Evolutionary conservation across 2,329 filamentous ascomycete species (phyloP).

Genomic region (Metarhizium sp.): DNA sequence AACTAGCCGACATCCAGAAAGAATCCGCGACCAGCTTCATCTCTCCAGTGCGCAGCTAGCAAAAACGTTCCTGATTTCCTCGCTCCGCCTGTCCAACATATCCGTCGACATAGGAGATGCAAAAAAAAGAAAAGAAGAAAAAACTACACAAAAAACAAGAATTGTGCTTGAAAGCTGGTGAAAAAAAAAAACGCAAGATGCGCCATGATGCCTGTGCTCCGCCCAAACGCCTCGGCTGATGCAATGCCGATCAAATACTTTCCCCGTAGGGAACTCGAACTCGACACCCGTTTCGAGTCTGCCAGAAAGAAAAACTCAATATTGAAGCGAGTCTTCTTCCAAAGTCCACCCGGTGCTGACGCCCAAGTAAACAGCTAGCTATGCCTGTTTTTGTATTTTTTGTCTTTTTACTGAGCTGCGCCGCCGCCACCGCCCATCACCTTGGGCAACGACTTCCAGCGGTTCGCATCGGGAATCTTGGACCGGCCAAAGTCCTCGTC

Average conservation of each 20-base stretch:
- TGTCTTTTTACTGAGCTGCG: constrained; percentile 11
- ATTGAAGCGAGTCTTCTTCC: background rate
- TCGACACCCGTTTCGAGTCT: background rate
- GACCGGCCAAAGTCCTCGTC: constrained; percentile 85
- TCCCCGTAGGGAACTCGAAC: background rate
- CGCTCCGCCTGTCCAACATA: background rate
- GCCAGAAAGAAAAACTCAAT: background rate
- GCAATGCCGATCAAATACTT: constrained; percentile 5
- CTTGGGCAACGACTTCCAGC: constrained; percentile 44
- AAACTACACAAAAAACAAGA: background rate
- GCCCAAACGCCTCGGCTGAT: constrained; percentile 12
- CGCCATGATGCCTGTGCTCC: constrained; percentile 3
- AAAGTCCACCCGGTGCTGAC: no score
- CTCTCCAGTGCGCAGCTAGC: background rate
- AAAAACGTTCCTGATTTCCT: background rate
- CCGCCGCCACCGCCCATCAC: constrained; percentile 33
- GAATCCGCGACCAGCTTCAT: background rate
- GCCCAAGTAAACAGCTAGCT: constrained; percentile 6
- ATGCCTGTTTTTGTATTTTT: background rate
- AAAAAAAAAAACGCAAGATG: background rate
- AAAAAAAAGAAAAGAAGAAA: background rate
- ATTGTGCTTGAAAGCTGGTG: background rate
- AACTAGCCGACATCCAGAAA: background rate
- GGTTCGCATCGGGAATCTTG: constrained; percentile 45
- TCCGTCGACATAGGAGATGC: background rate